phyloP scores from a whole-genome alignment of 1,284 basidiomycete species.

The Malassezia globosa region DNA sequence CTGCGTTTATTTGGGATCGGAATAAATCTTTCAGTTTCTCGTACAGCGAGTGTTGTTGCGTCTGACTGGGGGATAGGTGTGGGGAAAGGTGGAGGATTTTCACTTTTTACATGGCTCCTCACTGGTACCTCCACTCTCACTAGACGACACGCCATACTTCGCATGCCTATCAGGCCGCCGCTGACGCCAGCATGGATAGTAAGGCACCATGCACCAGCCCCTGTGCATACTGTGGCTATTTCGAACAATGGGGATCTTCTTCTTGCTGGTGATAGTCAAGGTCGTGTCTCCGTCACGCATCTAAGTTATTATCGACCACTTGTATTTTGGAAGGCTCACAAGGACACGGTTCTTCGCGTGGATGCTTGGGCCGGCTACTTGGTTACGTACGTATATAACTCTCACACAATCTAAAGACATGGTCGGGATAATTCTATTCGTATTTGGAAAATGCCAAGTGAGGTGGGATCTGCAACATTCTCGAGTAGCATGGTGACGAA shows the following conservation, averaged over 20 bases:
- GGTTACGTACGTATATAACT: conserved; percentile 12
- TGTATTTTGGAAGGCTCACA: conserved; percentile 11
- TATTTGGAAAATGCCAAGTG: conserved; percentile 9
- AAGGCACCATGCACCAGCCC: conserved; percentile 12
- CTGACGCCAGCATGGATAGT: conserved; percentile 10
- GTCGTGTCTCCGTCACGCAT: conserved; percentile 13
- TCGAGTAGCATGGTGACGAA: not conserved
- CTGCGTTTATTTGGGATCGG: not conserved
- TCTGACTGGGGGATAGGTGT: too few relatives aligned
- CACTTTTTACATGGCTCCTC: too few relatives aligned
- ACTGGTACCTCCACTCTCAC: conserved; percentile 1
- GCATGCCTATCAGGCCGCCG: not conserved
- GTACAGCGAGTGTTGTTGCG: too few relatives aligned
- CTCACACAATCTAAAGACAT: conserved; percentile 4
- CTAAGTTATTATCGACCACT: conserved; percentile 7
- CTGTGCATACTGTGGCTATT: conserved; percentile 10
- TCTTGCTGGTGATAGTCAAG: conserved; percentile 11
- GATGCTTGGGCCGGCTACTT: conserved; percentile 13
- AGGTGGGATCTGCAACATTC: not conserved
- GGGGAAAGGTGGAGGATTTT: too few relatives aligned
- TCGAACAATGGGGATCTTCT: conserved; percentile 1
- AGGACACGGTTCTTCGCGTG: conserved; percentile 9
- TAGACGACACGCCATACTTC: not conserved
- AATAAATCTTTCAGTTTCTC: too few relatives aligned
- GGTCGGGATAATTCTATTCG: conserved; percentile 9